phyloP scores from a whole-genome alignment of 2,329 filamentous ascomycete species.

The Bisporella sp. region DNA sequence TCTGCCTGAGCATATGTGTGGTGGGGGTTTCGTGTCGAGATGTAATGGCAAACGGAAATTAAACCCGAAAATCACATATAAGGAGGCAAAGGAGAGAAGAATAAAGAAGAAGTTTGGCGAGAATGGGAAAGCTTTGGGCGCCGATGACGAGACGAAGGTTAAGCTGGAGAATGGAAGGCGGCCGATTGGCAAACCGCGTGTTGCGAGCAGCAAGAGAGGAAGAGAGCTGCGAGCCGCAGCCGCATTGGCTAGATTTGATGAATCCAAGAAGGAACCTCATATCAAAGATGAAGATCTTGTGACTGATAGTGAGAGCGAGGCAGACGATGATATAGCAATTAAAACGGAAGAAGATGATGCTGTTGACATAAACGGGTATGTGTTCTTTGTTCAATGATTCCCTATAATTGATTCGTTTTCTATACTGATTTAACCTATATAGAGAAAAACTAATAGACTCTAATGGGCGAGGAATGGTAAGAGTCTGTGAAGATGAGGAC shows the following conservation, averaged over 20 bases:
- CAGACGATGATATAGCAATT: constrained; percentile 39
- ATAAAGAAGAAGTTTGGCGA: constrained; percentile 54
- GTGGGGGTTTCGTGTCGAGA: constrained; percentile 65
- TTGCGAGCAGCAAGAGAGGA: constrained; percentile 52
- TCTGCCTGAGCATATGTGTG: constrained; percentile 68
- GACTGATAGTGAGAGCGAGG: constrained; percentile 37
- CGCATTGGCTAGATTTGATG: constrained; percentile 50
- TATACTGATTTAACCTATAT: no score
- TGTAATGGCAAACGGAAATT: constrained; percentile 42
- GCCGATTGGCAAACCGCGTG: constrained; percentile 45
- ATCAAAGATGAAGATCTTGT: constrained; percentile 31
- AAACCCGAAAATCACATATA: constrained; percentile 34
- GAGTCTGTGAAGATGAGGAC: constrained; percentile 66
- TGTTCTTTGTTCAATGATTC: no score
- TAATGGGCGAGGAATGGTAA: constrained; percentile 61
- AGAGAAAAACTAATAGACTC: constrained; percentile 55
- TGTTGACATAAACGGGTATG: constrained; percentile 49
- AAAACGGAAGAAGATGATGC: constrained; percentile 43
- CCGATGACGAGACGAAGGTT: constrained; percentile 51
- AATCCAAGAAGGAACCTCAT: constrained; percentile 32
- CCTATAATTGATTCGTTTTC: no score
- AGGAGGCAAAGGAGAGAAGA: constrained; percentile 40
- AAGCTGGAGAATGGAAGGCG: constrained; percentile 41
- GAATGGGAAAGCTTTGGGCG: constrained; percentile 26
- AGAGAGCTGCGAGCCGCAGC: constrained; percentile 54